Percentiles rank a stretch among this genome's conserved stretches.
Evolutionary conservation across 495 filamentous ascomycete genomes (phyloP).

Genomic region (Pyrenopolyporus hunteri): DNA sequence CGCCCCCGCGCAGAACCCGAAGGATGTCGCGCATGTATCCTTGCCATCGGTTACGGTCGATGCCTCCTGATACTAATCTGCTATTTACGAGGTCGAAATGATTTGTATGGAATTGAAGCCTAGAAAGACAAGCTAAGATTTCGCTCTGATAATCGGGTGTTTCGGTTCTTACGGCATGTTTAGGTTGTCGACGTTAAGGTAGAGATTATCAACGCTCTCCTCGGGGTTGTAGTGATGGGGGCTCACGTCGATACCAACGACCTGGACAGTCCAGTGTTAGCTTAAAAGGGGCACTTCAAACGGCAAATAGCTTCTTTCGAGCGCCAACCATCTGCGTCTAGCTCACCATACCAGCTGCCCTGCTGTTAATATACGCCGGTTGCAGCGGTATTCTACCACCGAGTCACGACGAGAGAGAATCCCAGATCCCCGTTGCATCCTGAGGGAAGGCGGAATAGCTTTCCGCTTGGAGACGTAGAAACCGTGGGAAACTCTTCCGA

Average conservation of each 20-base stretch:
- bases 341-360: conserved; percentile 12
- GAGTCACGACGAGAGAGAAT: background rate
- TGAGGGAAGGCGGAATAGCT: background rate
- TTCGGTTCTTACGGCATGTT: conserved; percentile 63
- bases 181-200: conserved; percentile 79
- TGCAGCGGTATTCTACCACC: background rate
- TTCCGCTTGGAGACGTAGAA: conserved; percentile 1
- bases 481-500: background rate
- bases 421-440: conserved; percentile 1
- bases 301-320: conserved; percentile 1
- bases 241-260: conserved; percentile 80
- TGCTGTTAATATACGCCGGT: conserved; percentile 1
- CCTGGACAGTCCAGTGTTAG: conserved; percentile 53
- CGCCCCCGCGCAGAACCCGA: conserved; percentile 61
- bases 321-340: conserved; percentile 8
- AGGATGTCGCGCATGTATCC: conserved; percentile 80
- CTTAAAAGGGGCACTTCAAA: conserved; percentile 7
- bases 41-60: conserved; percentile 77
- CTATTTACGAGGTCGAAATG: conserved; percentile 93
- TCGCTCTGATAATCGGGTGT: conserved; percentile 32
- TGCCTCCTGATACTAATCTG: conserved; percentile 76
- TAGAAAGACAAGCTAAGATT: conserved; percentile 33
- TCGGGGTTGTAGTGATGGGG: conserved; percentile 67
- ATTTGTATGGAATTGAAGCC: conserved; percentile 75
- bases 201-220: conserved; percentile 70